Percentiles rank a stretch among this genome's conserved stretches.
Conservation (phyloP, 768 basidiomycete species). For the Leucocoprinus birnbaumii region DNA sequence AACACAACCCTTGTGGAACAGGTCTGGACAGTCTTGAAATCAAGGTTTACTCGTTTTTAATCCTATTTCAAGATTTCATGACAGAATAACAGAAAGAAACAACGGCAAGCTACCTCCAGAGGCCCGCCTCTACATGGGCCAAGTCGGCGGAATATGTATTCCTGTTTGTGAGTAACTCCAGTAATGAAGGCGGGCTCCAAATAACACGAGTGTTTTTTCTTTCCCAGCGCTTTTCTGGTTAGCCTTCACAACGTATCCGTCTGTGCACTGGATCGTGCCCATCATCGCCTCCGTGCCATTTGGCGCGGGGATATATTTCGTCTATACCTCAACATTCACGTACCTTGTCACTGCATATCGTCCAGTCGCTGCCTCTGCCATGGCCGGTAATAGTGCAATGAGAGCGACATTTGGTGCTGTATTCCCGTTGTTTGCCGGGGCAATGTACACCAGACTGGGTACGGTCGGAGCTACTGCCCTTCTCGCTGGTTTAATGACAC, state of each 20-base stretch:
- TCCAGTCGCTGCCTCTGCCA: conserved; percentile 64
- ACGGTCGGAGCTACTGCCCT: conserved; percentile 72
- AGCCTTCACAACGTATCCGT: conserved; percentile 49
- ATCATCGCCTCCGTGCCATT: conserved; percentile 66
- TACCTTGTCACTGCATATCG: conserved; percentile 70
- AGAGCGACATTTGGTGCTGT: conserved; percentile 59
- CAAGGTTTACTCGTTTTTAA: too few relatives aligned
- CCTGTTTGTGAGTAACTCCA: conserved; percentile 45
- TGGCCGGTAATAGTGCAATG: conserved; percentile 64
- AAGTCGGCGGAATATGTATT: conserved; percentile 64
- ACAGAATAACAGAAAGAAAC: conserved; percentile 32
- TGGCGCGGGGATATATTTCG: conserved; percentile 61
- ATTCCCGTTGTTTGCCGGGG: conserved; percentile 64
- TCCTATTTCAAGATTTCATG: conserved; percentile 28
- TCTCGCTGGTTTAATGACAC: conserved; percentile 58
- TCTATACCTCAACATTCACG: conserved; percentile 69
- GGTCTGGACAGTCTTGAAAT: conserved; percentile 24
- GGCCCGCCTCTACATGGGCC: conserved; percentile 59
- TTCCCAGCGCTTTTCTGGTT: conserved; percentile 55
- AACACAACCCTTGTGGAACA: conserved; percentile 54
- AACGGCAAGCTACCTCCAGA: conserved; percentile 60
- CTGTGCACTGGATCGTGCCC: conserved; percentile 62
- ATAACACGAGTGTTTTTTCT: conserved; percentile 36
- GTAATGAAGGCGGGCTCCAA: too few relatives aligned
- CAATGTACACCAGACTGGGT: conserved; percentile 65